Evolutionary conservation across 768 basidiomycete genomes (phyloP).

Genomic region (Suillus ampliporus): DNA sequence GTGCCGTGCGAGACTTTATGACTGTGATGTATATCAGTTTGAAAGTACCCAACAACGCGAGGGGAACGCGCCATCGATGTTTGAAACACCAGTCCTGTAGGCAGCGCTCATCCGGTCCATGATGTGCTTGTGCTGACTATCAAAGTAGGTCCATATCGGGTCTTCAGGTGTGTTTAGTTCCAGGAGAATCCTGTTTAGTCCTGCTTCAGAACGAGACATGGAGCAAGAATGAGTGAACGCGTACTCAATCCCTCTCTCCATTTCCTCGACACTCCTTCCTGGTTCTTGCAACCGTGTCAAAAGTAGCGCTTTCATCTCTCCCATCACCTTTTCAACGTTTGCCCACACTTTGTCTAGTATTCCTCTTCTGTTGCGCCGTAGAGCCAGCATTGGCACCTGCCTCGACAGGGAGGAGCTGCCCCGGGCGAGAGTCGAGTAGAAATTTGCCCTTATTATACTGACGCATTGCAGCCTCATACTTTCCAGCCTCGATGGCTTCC

Average conservation of each 20-base stretch:
- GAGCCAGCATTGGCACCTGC: conserved; percentile 60
- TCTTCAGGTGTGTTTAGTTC: conserved; percentile 89
- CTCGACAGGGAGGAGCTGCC: conserved; percentile 77
- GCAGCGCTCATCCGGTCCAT: conserved; percentile 74
- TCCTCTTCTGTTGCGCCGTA: conserved; percentile 84
- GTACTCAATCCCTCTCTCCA: conserved; percentile 96
- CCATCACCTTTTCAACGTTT: conserved; percentile 93
- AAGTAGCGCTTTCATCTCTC: conserved; percentile 83
- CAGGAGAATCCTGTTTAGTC: conserved; percentile 69
- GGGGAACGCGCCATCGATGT: conserved; percentile 50
- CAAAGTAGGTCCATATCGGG: conserved; percentile 95
- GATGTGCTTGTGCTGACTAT: conserved; percentile 89
- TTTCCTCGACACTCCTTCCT: conserved; percentile 83
- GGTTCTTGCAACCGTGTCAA: conserved; percentile 83
- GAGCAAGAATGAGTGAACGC: conserved; percentile 28
- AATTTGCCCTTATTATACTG: conserved; percentile 98
- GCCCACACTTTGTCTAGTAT: conserved; percentile 97
- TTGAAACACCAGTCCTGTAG: conserved; percentile 56
- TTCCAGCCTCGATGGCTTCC: conserved; percentile 89
- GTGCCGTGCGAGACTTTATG: conserved; percentile 47
- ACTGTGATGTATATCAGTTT: conserved; percentile 38
- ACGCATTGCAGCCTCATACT: conserved; percentile 90
- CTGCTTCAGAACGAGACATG: conserved; percentile 9
- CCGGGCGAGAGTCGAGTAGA: conserved; percentile 87
- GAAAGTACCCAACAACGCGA: conserved; percentile 13